A percentile compares a stretch with the other conserved stretches of the same genome.
Conservation (phyloP, 139 green algal species). For the Micractinium conductrix region DNA sequence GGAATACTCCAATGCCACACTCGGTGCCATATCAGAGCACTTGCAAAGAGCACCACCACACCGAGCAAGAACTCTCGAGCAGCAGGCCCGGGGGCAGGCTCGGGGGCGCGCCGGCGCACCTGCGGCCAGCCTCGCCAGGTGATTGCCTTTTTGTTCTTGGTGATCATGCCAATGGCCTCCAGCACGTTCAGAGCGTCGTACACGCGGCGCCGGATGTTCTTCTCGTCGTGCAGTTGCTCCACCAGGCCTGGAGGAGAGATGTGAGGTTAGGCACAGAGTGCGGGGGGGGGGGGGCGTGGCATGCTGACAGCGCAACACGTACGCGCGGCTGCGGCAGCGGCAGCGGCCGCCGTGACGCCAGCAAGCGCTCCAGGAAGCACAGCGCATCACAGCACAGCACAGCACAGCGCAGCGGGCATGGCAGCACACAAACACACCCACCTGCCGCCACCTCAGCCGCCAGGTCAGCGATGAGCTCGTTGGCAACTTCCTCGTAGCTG, state of each 20-base stretch:
- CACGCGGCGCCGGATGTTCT: conserved; percentile 94
- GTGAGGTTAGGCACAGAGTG: not conserved
- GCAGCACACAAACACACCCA: not conserved
- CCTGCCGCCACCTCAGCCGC: conserved; percentile 26
- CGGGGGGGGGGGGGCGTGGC: not conserved
- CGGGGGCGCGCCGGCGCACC: no score
- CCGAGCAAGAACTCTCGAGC: no score
- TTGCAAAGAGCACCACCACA: no score
- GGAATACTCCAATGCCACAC: no score
- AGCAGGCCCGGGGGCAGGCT: no score
- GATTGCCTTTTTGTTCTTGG: conserved; percentile 94
- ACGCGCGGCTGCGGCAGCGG: not conserved
- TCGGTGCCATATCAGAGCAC: no score
- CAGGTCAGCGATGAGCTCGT: conserved; percentile 89
- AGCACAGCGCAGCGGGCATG: not conserved
- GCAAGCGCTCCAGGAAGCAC: not conserved
- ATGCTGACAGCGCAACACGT: no score
- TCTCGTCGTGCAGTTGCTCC: conserved; percentile 80
- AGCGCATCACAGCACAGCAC: not conserved
- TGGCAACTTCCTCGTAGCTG: conserved; percentile 96
- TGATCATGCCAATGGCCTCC: conserved; percentile 93
- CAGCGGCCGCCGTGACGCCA: conserved; percentile 24
- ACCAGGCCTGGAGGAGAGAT: conserved; percentile 31
- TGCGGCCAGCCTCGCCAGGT: conserved; percentile 76
- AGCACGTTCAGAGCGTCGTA: conserved; percentile 99